A percentile compares a stretch with the other conserved stretches of the same genome.
These are phyloP conservation scores for Nicotiana knightiana DNA, from an alignment of 257 asterid genomes.

Conservation along the genomic window DNA sequence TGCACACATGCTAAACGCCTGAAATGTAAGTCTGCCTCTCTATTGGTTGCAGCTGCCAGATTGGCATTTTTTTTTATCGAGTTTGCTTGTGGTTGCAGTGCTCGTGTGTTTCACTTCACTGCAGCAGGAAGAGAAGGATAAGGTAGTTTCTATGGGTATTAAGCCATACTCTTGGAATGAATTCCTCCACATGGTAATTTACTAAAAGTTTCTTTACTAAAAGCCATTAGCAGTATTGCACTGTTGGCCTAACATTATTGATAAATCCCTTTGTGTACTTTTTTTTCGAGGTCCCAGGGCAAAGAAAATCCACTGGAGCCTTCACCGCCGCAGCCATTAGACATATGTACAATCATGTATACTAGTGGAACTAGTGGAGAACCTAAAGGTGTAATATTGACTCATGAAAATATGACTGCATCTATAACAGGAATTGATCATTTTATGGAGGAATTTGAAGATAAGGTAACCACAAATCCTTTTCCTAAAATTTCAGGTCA, in stretches of 20 bases:
- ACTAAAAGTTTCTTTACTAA: not conserved
- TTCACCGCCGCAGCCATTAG: conserved; percentile 58
- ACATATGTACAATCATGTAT: conserved; percentile 83
- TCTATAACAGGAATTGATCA: conserved; percentile 65
- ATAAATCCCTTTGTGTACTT: not conserved
- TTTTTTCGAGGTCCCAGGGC: conserved; percentile 38
- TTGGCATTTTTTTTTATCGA: not conserved
- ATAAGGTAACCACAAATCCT: conserved; percentile 44
- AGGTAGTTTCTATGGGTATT: conserved; percentile 44
- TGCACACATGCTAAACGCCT: conserved; percentile 70
- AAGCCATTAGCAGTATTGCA: not conserved
- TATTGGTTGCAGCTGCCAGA: conserved; percentile 1
- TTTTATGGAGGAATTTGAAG: conserved; percentile 89
- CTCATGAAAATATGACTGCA: conserved; percentile 71
- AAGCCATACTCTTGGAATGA: conserved; percentile 66
- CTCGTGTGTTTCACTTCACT: conserved; percentile 72
- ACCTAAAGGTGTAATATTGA: conserved; percentile 91
- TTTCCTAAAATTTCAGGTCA: not conserved
- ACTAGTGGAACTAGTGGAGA: conserved; percentile 97
- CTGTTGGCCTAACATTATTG: not conserved
- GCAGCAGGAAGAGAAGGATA: conserved; percentile 46
- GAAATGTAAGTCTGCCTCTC: conserved; percentile 43
- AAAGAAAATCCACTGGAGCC: conserved; percentile 42
- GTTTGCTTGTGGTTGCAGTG: conserved; percentile 43
- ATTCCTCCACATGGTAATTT: conserved; percentile 57